These are phyloP conservation scores for Combretum micranthum DNA, from an alignment of 345 rosid species.

Conservation along the genomic window DNA sequence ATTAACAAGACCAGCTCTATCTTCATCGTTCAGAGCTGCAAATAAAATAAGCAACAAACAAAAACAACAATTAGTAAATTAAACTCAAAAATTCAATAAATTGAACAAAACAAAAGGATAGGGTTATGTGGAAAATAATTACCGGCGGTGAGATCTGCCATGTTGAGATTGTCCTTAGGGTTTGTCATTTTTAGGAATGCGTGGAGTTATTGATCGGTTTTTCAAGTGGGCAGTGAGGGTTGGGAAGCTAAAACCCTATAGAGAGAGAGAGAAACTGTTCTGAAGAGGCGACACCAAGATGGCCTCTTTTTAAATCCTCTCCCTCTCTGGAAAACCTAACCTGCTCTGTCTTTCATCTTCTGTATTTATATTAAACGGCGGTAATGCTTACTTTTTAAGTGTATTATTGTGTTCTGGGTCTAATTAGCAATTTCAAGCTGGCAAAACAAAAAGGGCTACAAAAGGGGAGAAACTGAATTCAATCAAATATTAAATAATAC, in stretches of 20 bases:
- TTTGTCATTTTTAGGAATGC: conserved; percentile 45
- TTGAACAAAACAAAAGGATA: neutral
- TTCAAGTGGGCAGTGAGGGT: conserved; percentile 8
- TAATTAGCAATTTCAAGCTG: no score
- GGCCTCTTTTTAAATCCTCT: no score
- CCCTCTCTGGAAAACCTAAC: no score
- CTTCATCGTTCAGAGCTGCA: no score
- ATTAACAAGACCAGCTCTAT: no score
- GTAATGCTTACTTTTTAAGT: no score
- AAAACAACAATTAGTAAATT: neutral
- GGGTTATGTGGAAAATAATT: conserved; percentile 3
- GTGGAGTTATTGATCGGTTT: neutral
- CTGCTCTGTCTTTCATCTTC: no score
- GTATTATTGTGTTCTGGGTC: no score
- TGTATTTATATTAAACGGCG: no score
- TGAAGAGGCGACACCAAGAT: neutral
- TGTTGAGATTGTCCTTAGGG: conserved; percentile 51
- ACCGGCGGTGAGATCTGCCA: conserved; percentile 78
- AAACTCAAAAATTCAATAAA: neutral
- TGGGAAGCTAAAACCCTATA: conserved; percentile 49
- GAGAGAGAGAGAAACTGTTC: neutral
- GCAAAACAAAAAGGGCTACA: no score
- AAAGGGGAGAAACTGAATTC: no score
- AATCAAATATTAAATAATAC: no score
- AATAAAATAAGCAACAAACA: neutral